Percentiles rank a stretch among this genome's conserved stretches.
Conservation (phyloP, 805 yeast genomes). For the Pichia pseudocactophila region DNA sequence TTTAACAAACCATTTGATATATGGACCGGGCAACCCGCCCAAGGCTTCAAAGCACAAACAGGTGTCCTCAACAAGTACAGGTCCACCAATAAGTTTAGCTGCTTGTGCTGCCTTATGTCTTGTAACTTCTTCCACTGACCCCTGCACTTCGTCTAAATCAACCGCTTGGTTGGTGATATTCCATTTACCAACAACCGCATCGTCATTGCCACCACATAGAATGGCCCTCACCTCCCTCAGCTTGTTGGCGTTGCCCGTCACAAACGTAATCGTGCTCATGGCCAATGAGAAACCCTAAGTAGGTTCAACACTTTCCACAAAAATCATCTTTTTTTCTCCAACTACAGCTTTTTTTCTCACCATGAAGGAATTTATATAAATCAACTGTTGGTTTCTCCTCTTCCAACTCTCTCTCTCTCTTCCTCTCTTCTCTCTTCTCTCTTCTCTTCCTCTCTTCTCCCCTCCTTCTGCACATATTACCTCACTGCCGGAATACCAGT, state of each 20-base stretch:
- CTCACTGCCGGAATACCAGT: constrained; percentile 36
- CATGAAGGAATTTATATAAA: too few relatives aligned
- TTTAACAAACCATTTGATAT: constrained; percentile 79
- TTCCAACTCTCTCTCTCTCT: not conserved
- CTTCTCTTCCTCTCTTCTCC: constrained; percentile 1
- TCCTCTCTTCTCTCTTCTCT: not conserved
- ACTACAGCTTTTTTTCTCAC: not conserved
- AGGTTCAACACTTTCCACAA: too few relatives aligned
- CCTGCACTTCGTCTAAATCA: constrained; percentile 89
- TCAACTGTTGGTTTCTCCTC: not conserved
- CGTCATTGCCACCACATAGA: constrained; percentile 34
- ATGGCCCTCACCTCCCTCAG: constrained; percentile 76
- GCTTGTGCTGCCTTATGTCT: constrained; percentile 72
- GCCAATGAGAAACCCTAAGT: constrained; percentile 1
- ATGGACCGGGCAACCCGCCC: constrained; percentile 84
- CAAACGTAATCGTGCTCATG: constrained; percentile 26
- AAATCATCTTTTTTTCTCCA: not conserved
- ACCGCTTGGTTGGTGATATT: constrained; percentile 52
- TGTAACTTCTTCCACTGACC: constrained; percentile 74
- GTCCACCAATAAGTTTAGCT: constrained; percentile 51
- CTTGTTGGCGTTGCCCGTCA: constrained; percentile 81
- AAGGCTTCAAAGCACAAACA: constrained; percentile 77
- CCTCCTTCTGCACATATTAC: constrained; percentile 21
- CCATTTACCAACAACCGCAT: constrained; percentile 37
- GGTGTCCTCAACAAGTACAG: constrained; percentile 93